Base-by-base conservation (phyloP, 73 alveolate genomes). In the Stentor coeruleus region DNA sequence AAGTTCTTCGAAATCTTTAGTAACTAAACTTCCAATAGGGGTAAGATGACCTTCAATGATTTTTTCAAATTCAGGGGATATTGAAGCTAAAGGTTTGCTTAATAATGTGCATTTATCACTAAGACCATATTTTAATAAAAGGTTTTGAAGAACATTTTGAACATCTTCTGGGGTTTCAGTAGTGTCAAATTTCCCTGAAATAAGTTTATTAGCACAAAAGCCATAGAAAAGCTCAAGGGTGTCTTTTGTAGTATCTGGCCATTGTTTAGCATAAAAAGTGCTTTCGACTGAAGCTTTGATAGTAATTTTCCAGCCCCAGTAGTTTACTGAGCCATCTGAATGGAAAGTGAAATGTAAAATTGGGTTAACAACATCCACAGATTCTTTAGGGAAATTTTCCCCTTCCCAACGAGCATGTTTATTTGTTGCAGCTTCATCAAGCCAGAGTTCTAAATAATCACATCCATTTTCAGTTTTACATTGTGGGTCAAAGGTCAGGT, bases 251-350 rank as follows among this genome's bases (percentile, higher is more conserved):
- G 79, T 66, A 1, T 33, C 79, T 33, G 79, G 79, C 79, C 79
- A 66, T 33, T 66, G 79, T 33, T 66, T 66, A 26, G 36, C 15
- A 31, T 28, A 66, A 31, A 20, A 66, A 31, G 40, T 26, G 11
- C n/a, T 28, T 33, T 75, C 81, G n/a, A 75, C 72, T 36, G 6
- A 20, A 75, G 83, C 83, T 37, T 75, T 40, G 38, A 75, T 75
- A 26, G 26, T 39, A 35, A 75, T 75, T 75, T 75, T 75, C 59
- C 72, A 75, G 6, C 83, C 83, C 83, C 83, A 75, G 72, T 75
- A 75, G 38, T 75, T 37, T 20, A 40, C 72, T n/a, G 83, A 75
- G 35, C 83, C 83, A 75, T 75, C 83, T 37, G 81, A 36, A 14
- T n/a, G 33, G 38, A 75, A 75, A 39, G 59, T 75, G 38, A 75